A percentile compares a stretch with the other conserved stretches of the same genome.
phyloP scores from a whole-genome alignment of 495 filamentous ascomycete species.

The Ramalina peruviana region DNA sequence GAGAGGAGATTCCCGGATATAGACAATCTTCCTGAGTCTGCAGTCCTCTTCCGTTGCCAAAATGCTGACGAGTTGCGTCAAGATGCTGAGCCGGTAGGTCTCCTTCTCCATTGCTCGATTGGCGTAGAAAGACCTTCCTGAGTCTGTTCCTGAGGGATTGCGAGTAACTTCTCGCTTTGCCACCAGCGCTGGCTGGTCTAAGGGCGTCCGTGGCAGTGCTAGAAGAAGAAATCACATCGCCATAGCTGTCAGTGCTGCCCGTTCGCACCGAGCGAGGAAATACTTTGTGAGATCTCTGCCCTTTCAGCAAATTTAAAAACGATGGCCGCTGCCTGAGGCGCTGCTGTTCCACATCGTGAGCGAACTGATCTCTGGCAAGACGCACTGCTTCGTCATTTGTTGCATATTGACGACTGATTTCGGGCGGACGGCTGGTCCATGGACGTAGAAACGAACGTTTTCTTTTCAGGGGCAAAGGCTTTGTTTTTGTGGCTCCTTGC shows the following conservation, averaged over 20 bases:
- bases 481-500: conserved; percentile 7
- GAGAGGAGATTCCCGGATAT: conserved; percentile 13
- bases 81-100: conserved; percentile 36
- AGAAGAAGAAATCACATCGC: conserved; percentile 15
- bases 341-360: conserved; percentile 23
- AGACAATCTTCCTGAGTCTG: conserved; percentile 11
- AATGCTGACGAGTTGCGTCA: conserved; percentile 33
- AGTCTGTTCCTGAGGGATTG: conserved; percentile 46
- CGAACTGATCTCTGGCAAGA: conserved; percentile 33
- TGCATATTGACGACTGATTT: conserved; percentile 19
- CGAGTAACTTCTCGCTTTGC: conserved; percentile 45
- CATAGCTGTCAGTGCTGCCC: conserved; percentile 27
- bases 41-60: conserved; percentile 20
- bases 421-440: conserved; percentile 16
- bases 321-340: conserved; percentile 29
- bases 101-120: conserved; percentile 27
- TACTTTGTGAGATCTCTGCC: conserved; percentile 33
- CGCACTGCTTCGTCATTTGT: conserved; percentile 35
- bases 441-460: conserved; percentile 51
- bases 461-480: conserved; percentile 27
- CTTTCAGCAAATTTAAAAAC: conserved; percentile 31
- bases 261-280: conserved; percentile 49
- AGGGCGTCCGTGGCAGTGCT: conserved; percentile 12
- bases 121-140: conserved; percentile 40
- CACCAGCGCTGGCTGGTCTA: conserved; percentile 16